Conservation (phyloP, 2,329 filamentous ascomycete genomes). For the Aspergillus versicolor region DNA sequence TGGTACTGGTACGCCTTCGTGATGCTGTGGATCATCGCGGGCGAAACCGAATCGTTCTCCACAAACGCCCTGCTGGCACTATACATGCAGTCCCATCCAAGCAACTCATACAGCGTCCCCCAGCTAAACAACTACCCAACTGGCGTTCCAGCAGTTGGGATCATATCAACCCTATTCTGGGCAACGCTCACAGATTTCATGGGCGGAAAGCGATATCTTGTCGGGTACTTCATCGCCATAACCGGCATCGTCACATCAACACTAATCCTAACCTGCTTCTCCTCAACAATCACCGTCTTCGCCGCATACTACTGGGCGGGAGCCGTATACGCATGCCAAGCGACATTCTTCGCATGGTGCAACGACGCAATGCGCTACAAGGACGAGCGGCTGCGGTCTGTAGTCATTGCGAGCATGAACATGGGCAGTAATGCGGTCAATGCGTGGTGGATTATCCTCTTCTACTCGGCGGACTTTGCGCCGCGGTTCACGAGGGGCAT, state of each 20-base stretch:
- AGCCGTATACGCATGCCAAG: slow-evolving; percentile 69
- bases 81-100: slow-evolving; percentile 51
- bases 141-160: slow-evolving; percentile 54
- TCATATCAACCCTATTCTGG: slow-evolving; percentile 63
- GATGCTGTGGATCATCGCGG: slow-evolving; percentile 58
- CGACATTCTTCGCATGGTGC: slow-evolving; percentile 74
- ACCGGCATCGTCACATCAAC: slow-evolving; percentile 62
- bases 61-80: slow-evolving; percentile 59
- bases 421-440: slow-evolving; percentile 67
- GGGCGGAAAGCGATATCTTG: slow-evolving; percentile 63
- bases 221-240: slow-evolving; percentile 66
- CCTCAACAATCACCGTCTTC: slow-evolving; percentile 57
- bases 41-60: slow-evolving; percentile 70
- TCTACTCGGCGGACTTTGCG: slow-evolving; percentile 66
- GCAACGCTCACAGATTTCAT: slow-evolving; percentile 63
- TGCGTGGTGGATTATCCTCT: slow-evolving; percentile 71
- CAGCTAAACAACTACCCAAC: slow-evolving; percentile 57
- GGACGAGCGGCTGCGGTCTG: slow-evolving; percentile 61
- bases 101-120: slow-evolving; percentile 46
- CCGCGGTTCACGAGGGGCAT: slow-evolving; percentile 62
- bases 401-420: slow-evolving; percentile 73
- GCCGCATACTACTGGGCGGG: slow-evolving; percentile 70
- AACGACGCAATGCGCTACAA: slow-evolving; percentile 68
- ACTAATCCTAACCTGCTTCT: slow-evolving; percentile 58
- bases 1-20: slow-evolving; percentile 42